Conservation (phyloP, 805 yeast species). For the Candida awuae region DNA sequence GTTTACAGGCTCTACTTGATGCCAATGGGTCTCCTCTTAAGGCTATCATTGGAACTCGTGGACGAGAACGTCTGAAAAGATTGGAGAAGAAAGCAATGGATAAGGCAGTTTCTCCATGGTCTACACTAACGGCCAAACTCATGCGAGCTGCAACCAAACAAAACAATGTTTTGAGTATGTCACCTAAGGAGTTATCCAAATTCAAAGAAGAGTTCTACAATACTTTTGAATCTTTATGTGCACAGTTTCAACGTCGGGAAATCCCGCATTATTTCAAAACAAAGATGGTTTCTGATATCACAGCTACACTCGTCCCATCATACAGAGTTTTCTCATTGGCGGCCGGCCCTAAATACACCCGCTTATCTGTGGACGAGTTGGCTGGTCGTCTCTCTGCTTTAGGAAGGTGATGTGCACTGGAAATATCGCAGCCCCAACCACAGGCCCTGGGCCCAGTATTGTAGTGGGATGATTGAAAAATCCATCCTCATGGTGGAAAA, state of each 20-base stretch:
- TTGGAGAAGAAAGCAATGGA: conserved; percentile 68
- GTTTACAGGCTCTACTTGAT: conserved; percentile 66
- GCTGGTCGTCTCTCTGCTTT: background rate
- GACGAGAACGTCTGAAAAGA: conserved; percentile 55
- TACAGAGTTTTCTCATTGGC: conserved; percentile 51
- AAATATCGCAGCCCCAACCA: too few relatives aligned
- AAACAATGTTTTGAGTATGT: conserved; percentile 33
- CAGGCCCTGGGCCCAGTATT: background rate
- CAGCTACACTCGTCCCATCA: conserved; percentile 64
- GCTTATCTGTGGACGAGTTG: background rate
- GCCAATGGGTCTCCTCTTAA: conserved; percentile 36
- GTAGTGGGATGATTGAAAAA: too few relatives aligned
- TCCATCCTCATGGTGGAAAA: too few relatives aligned
- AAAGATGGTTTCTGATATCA: conserved; percentile 62
- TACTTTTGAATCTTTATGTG: conserved; percentile 70
- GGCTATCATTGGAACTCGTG: conserved; percentile 48
- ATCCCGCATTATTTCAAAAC: conserved; percentile 38
- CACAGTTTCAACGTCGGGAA: conserved; percentile 47
- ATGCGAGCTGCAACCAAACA: conserved; percentile 73
- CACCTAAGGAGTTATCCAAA: conserved; percentile 79
- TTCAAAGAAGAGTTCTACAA: conserved; percentile 55
- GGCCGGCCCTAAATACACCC: background rate
- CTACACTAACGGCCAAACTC: conserved; percentile 61
- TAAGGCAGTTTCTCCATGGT: conserved; percentile 72
- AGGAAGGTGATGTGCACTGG: background rate